A percentile compares a stretch with the other conserved stretches of the same genome.
These are phyloP conservation scores for Paecilomyces dactylethromorphus DNA, from an alignment of 2,329 filamentous ascomycete species.

Conservation along the genomic window DNA sequence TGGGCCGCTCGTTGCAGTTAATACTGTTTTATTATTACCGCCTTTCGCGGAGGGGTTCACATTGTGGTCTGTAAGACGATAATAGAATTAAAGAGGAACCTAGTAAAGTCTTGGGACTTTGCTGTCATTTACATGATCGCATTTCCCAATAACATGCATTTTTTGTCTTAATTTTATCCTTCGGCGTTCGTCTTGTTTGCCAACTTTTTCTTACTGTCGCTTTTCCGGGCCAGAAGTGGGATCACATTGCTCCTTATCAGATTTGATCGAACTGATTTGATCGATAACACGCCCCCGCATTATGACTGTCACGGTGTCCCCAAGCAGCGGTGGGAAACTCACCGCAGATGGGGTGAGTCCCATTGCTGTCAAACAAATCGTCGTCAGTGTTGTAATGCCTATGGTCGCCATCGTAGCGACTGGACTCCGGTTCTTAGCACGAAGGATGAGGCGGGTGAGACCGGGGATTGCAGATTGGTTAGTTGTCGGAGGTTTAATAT, in stretches of 20 bases:
- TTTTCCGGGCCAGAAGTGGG: not conserved
- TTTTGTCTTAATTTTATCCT: not conserved
- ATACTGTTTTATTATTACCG: not conserved
- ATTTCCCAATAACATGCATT: not conserved
- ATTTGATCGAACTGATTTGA: not conserved
- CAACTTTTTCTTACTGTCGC: too few relatives aligned
- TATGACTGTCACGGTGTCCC: not conserved
- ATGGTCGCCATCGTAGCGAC: not conserved
- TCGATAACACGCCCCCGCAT: not conserved
- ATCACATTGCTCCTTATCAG: too few relatives aligned
- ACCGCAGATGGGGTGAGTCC: not conserved
- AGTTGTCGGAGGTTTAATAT: conserved; percentile 1
- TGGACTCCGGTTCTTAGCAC: conserved; percentile 1
- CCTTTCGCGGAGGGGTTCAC: not conserved
- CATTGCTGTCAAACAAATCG: not conserved
- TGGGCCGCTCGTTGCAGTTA: not conserved
- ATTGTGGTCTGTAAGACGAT: not conserved
- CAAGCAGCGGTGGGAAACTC: not conserved
- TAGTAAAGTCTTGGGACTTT: not conserved
- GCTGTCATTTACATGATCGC: not conserved
- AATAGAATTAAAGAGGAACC: not conserved
- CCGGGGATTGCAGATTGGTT: conserved; percentile 1
- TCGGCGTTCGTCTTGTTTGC: not conserved
- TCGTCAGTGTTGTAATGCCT: not conserved
- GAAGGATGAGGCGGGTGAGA: not conserved